These are phyloP conservation scores for Gleditsia sinensis DNA, from an alignment of 306 rosid genomes.

Conservation along the genomic window DNA sequence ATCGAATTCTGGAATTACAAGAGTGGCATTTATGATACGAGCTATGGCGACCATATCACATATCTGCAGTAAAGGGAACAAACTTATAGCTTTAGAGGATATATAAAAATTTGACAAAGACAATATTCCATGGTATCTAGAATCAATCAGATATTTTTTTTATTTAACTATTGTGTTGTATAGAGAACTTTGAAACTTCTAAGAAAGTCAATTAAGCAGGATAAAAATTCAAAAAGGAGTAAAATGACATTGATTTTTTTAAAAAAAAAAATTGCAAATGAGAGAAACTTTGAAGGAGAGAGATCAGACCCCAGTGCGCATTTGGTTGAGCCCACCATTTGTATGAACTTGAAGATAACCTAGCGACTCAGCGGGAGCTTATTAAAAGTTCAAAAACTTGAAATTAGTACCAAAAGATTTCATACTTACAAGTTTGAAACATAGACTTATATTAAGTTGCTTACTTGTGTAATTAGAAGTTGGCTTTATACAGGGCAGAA, in stretches of 20 bases:
- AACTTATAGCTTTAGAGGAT: slow-evolving; percentile 33
- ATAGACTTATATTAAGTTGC: slow-evolving; percentile 26
- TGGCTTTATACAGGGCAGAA: slow-evolving; percentile 73
- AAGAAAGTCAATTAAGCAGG: slow-evolving; percentile 7
- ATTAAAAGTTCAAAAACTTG: slow-evolving; percentile 30
- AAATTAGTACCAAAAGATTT: slow-evolving; percentile 22
- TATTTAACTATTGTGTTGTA: neutral
- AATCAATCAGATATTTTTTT: slow-evolving; percentile 4
- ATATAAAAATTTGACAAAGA: slow-evolving; percentile 18
- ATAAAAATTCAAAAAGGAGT: slow-evolving; percentile 13
- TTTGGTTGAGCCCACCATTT: slow-evolving; percentile 96
- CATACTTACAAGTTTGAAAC: slow-evolving; percentile 3
- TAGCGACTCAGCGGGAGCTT: slow-evolving; percentile 65
- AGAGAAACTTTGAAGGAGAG: slow-evolving; percentile 18
- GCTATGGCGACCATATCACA: slow-evolving; percentile 99
- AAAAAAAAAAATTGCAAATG: neutral
- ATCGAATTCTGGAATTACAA: slow-evolving; percentile 93
- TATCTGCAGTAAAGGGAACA: slow-evolving; percentile 62
- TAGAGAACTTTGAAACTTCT: neutral
- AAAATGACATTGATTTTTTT: neutral
- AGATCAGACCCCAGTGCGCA: slow-evolving; percentile 91
- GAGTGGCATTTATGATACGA: slow-evolving; percentile 88
- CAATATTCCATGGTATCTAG: slow-evolving; percentile 6
- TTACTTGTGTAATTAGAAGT: slow-evolving; percentile 70
- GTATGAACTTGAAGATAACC: slow-evolving; percentile 92